Conservation (phyloP, 2,329 filamentous ascomycete species). For the Tolypocladium capitatum region DNA sequence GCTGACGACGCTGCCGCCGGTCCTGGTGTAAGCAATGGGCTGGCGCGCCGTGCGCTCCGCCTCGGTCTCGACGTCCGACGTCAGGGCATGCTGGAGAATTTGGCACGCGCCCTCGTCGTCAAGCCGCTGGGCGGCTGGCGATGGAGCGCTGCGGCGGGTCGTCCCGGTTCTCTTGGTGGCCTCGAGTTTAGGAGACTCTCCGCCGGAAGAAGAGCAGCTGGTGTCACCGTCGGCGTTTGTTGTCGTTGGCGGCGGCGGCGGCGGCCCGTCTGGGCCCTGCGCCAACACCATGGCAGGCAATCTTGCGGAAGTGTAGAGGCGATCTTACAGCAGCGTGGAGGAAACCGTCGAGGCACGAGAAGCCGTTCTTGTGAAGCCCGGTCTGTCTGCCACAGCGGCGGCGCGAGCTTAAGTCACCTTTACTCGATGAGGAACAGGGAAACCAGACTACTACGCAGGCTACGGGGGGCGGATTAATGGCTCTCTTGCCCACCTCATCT, state of each 20-base stretch:
- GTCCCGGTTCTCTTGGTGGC: constrained; percentile 4
- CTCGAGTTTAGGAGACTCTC: neutral
- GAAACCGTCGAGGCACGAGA: neutral
- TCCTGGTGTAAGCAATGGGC: constrained; percentile 30
- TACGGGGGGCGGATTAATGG: neutral
- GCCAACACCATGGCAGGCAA: neutral
- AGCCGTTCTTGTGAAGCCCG: neutral
- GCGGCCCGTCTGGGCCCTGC: neutral
- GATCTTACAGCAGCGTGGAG: neutral
- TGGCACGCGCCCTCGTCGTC: constrained; percentile 16
- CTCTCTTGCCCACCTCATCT: neutral
- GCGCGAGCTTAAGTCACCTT: neutral
- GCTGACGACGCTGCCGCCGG: constrained; percentile 28
- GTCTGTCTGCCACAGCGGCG: neutral
- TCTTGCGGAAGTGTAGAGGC: neutral
- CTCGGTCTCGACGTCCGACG: constrained; percentile 23
- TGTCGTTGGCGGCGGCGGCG: too few relatives aligned
- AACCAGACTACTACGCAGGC: neutral
- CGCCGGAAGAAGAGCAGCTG: neutral
- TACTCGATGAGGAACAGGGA: neutral
- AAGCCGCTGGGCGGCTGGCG: constrained; percentile 5
- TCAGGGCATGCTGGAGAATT: constrained; percentile 24
- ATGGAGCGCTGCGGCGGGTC: constrained; percentile 7
- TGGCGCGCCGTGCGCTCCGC: constrained; percentile 26
- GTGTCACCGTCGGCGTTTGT: neutral